phyloP scores from a whole-genome alignment of 2,329 filamentous ascomycete genomes.

The Conoideocrella luteorostrata region DNA sequence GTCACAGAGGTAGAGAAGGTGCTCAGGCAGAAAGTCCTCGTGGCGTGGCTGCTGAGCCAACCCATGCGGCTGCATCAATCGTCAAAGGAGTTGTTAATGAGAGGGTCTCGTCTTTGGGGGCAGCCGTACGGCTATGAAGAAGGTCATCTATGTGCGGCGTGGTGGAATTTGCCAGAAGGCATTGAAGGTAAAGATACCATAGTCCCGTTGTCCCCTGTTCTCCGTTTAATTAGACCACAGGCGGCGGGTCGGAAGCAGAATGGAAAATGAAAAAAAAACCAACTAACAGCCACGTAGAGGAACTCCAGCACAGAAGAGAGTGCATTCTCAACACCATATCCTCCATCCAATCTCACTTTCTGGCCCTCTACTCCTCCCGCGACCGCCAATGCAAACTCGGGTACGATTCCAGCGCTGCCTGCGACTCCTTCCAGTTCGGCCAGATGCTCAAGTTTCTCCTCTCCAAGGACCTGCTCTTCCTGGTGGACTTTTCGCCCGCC shows the following conservation, averaged over 20 bases:
- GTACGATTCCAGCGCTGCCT: conserved; percentile 65
- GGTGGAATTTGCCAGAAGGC: conserved; percentile 67
- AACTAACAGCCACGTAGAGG: conserved; percentile 37
- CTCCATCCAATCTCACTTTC: conserved; percentile 62
- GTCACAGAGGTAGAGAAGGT: conserved; percentile 52
- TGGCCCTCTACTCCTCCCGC: conserved; percentile 61
- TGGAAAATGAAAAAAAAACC: not conserved
- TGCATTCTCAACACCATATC: conserved; percentile 63
- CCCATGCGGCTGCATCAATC: conserved; percentile 52
- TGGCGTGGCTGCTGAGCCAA: conserved; percentile 59
- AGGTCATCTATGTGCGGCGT: conserved; percentile 38
- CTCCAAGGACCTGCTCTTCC: conserved; percentile 52
- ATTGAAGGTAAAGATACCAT: conserved; percentile 53
- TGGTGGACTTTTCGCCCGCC: conserved; percentile 48
- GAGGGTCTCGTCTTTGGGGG: conserved; percentile 56
- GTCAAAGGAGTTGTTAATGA: conserved; percentile 59
- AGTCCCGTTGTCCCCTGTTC: too few species aligned
- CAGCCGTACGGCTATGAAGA: conserved; percentile 26
- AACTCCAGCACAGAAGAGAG: conserved; percentile 59
- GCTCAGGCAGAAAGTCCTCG: conserved; percentile 62
- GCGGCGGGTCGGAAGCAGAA: too few species aligned
- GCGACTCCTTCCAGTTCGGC: conserved; percentile 72
- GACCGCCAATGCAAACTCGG: conserved; percentile 63
- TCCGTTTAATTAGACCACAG: too few species aligned
- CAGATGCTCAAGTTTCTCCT: conserved; percentile 69